phyloP scores from a whole-genome alignment of 2,329 filamentous ascomycete species.

The Calonectria leucothoes region DNA sequence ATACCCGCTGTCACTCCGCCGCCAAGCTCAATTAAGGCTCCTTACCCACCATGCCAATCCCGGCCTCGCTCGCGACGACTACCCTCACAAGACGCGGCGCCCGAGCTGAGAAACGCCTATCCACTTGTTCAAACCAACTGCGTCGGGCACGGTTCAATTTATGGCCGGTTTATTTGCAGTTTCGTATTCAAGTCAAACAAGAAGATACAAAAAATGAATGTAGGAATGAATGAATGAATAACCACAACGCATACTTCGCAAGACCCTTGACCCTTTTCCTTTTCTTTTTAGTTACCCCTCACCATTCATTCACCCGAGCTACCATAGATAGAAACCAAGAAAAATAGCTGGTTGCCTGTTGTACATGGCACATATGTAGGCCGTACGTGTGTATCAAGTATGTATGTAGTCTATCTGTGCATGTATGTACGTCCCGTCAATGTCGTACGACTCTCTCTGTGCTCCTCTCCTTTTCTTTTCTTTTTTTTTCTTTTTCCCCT shows the following conservation, averaged over 20 bases:
- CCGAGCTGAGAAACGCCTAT: background rate
- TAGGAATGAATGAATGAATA: too few relatives aligned
- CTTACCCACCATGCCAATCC: background rate
- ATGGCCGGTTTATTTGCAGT: background rate
- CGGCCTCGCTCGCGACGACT: background rate
- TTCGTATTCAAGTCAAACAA: background rate
- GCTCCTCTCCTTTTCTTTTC: background rate
- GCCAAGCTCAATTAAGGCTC: background rate
- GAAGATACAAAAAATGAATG: background rate
- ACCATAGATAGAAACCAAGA: background rate
- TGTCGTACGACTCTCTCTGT: constrained; percentile 5
- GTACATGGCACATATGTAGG: background rate
- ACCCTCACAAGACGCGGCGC: background rate
- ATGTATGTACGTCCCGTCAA: background rate
- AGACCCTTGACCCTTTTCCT: background rate
- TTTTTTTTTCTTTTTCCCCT: background rate
- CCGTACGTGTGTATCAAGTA: too few relatives aligned
- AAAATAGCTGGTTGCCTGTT: background rate
- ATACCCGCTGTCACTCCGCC: background rate
- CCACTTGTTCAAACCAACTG: background rate
- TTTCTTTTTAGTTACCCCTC: background rate
- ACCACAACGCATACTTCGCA: background rate
- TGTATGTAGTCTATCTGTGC: background rate
- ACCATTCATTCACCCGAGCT: background rate
- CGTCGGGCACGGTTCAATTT: background rate